Base-by-base conservation (phyloP, 805 yeast species). In the Wickerhamomyces kurtzmanii region DNA sequence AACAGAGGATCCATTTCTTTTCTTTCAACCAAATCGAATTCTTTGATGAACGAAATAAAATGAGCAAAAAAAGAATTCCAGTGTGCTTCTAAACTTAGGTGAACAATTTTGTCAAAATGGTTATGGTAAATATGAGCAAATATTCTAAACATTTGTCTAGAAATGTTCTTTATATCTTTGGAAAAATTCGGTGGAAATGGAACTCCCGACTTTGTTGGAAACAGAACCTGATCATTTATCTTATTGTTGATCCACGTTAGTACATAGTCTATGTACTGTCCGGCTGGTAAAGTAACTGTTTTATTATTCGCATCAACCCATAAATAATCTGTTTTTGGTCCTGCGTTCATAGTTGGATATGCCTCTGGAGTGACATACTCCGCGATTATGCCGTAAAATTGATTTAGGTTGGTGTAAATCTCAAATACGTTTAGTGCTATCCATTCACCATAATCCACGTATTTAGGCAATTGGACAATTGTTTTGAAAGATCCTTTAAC, bases 31-130 rank as follows among this genome's bases (percentile, higher is more conserved):
- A 91, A 66, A 29, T 72, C 77, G 52, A 84, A 91, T 39, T 86
- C 94, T 39, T 79, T 78, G 10, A 81, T 71, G 47, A 91, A 84
- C 29, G 94, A 79, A 24, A 89, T 70, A 46, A 82, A 91, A 51
- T 91, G 98, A 11, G 95, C 91, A 56, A 93, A 91, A 43, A 87
- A 83, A 4, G 97, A 87, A 53, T 91, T 91, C 94, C 95, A 91
- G 51, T 91, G 97, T 1, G 97, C 96, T 51, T 91, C 98, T 34
- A 91, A 55, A 2, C 94, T 78, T 33, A 91, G 57, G 51, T 91
- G 96, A n/a, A 89, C 75, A 15, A 89, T 70, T 48, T 80, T 85
- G 40, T 89, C 98, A 54, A 86, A 91, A 52, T 91, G 98, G 51
- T 86, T 85, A 56, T 85, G 83, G 51, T 87, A 91, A 21, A 91